phyloP scores from a whole-genome alignment of 805 yeast genomes.

The Nematodospora valgi region DNA sequence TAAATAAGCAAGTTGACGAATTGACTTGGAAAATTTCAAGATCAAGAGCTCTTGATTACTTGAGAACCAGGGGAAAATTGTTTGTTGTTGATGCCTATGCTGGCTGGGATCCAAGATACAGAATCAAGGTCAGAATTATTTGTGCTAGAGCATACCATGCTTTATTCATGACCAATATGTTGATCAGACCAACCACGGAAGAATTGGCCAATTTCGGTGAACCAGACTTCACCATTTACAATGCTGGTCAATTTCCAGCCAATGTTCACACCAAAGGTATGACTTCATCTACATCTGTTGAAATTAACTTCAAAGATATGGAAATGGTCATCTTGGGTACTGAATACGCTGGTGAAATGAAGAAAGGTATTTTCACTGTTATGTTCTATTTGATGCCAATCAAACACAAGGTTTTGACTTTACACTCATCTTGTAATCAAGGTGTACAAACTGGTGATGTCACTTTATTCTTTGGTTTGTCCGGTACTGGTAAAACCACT shows the following conservation, averaged over 20 bases:
- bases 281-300: slow-evolving; percentile 95
- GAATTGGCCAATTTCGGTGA: slow-evolving; percentile 89
- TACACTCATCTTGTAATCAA: slow-evolving; percentile 94
- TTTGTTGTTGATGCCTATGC: slow-evolving; percentile 96
- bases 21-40: slow-evolving; percentile 93
- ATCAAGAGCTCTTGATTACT: slow-evolving; percentile 94
- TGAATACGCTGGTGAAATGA: slow-evolving; percentile 99
- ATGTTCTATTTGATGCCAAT: slow-evolving; percentile 99
- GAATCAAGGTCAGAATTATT: slow-evolving; percentile 91
- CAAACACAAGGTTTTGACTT: slow-evolving; percentile 82
- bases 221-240: slow-evolving; percentile 97
- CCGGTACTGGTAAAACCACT: slow-evolving; percentile 98
- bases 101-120: slow-evolving; percentile 98
- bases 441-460: slow-evolving; percentile 80
- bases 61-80: slow-evolving; percentile 91
- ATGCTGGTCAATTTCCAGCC: slow-evolving; percentile 99
- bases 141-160: slow-evolving; percentile 99
- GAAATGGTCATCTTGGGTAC: slow-evolving; percentile 99
- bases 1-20: slow-evolving; percentile 90
- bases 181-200: slow-evolving; percentile 89
- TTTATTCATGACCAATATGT: slow-evolving; percentile 95
- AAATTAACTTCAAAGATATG: slow-evolving; percentile 94
- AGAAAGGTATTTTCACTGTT: slow-evolving; percentile 97
- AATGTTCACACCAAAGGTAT: slow-evolving; percentile 93
- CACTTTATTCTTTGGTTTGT: slow-evolving; percentile 91